Conservation (phyloP, 306 rosid genomes). For the Acacia confusa region DNA sequence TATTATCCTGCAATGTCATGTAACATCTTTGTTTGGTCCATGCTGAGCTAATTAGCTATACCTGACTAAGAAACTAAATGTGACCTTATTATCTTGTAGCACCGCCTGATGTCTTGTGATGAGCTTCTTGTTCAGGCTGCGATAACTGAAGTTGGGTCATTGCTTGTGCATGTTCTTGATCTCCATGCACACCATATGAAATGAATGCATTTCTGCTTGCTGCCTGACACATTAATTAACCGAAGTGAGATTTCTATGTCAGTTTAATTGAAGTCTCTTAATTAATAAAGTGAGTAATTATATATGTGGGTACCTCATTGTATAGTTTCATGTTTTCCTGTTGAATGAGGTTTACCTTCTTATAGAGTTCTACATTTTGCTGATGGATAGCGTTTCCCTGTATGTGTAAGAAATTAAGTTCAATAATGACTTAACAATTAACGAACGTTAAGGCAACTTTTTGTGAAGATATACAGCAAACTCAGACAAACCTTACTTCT, state of each 20-base stretch:
- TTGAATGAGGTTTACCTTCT: constrained; percentile 44
- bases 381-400: constrained; percentile 46
- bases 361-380: constrained; percentile 47
- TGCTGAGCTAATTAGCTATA: background rate
- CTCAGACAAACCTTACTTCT: constrained; percentile 39
- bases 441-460: background rate
- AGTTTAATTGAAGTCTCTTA: background rate
- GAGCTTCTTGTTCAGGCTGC: constrained; percentile 45
- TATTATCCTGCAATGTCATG: constrained; percentile 29
- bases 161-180: constrained; percentile 32
- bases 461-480: background rate
- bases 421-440: no score
- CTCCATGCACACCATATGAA: constrained; percentile 33
- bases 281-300: background rate
- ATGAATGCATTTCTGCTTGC: constrained; percentile 34
- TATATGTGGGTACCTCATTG: constrained; percentile 30
- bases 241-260: constrained; percentile 8
- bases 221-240: constrained; percentile 35
- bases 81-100: constrained; percentile 24
- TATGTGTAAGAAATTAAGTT: constrained; percentile 6
- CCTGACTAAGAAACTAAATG: background rate
- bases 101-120: constrained; percentile 31
- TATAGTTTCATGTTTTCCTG: constrained; percentile 37
- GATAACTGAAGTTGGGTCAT: constrained; percentile 56
- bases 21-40: constrained; percentile 15